phyloP scores from a whole-genome alignment of 305 asterid species.

The Striga hermonthica region DNA sequence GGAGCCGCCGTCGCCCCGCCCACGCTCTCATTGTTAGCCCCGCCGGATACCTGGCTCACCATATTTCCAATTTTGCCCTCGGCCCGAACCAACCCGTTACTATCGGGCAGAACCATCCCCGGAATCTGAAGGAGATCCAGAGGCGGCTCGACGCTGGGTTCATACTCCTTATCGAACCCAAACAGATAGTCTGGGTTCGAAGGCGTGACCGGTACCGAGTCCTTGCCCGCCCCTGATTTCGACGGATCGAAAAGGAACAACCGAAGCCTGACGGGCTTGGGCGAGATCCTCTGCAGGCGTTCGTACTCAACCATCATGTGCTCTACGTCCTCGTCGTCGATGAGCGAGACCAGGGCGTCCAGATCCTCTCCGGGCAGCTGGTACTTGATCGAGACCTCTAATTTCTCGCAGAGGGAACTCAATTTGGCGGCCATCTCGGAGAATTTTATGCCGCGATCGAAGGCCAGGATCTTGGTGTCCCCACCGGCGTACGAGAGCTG shows the following conservation, averaged over 20 bases:
- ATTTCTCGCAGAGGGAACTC: constrained; percentile 50
- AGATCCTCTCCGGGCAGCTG: constrained; percentile 98
- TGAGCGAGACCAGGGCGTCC: constrained; percentile 86
- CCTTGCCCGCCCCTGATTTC: constrained; percentile 2
- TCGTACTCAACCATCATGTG: constrained; percentile 94
- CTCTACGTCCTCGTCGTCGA: constrained; percentile 85
- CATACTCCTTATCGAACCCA: constrained; percentile 76
- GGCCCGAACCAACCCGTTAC: constrained; percentile 26
- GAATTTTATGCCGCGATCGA: constrained; percentile 49
- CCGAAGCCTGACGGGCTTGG: constrained; percentile 77
- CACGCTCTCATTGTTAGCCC: constrained; percentile 24
- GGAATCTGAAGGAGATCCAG: constrained; percentile 56
- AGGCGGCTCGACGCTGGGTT: constrained; percentile 45
- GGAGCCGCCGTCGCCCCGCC: constrained; percentile 13
- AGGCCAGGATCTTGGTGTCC: constrained; percentile 57
- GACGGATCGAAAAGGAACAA: constrained; percentile 54
- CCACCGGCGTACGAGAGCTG: constrained; percentile 60
- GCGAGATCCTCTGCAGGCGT: constrained; percentile 60
- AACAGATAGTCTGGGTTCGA: constrained; percentile 78
- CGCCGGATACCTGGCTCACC: constrained; percentile 27
- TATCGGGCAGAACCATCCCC: constrained; percentile 37
- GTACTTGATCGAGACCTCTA: constrained; percentile 64
- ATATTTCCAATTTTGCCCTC: constrained; percentile 10
- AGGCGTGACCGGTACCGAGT: constrained; percentile 23
- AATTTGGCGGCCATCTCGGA: constrained; percentile 41